Evolutionary conservation across 306 rosid species (phyloP).

Genomic region (Cucumis melo): DNA sequence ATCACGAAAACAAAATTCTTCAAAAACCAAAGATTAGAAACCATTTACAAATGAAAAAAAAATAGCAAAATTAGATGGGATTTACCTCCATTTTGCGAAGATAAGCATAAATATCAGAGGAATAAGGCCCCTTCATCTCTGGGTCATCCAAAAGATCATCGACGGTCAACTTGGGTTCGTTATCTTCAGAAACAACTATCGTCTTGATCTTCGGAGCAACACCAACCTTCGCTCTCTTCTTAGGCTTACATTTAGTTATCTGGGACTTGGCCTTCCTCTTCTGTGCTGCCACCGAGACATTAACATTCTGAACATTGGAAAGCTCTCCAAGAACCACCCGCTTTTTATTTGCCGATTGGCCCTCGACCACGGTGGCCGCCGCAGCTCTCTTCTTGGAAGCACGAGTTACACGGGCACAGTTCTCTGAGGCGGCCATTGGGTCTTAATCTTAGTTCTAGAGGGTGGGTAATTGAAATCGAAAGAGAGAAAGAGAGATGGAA

Average conservation of each 20-base stretch:
- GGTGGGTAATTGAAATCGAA: background rate
- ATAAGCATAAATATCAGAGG: conserved; percentile 53
- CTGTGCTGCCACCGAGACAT: background rate
- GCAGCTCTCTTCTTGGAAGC: conserved; percentile 51
- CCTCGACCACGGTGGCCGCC: conserved; percentile 27
- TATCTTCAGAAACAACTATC: background rate
- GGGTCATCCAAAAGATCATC: conserved; percentile 28
- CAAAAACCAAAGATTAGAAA: background rate
- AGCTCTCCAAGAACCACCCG: conserved; percentile 69
- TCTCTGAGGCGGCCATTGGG: conserved; percentile 13
- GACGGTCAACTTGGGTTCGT: background rate
- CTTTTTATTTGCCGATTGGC: conserved; percentile 22
- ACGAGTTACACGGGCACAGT: conserved; percentile 30
- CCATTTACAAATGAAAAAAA: background rate
- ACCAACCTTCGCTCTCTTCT: background rate
- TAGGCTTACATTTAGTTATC: conserved; percentile 10
- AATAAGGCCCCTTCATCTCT: conserved; percentile 44
- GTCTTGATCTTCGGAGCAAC: background rate
- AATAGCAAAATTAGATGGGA: background rate
- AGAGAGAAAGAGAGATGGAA: background rate
- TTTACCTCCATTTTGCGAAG: conserved; percentile 67
- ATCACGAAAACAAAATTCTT: background rate
- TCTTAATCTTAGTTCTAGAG: background rate
- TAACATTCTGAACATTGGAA: conserved; percentile 20
- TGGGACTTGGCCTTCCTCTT: background rate